Conservation (phyloP, 352 stramenopile species). For the Halophytophthora polymorphica region DNA sequence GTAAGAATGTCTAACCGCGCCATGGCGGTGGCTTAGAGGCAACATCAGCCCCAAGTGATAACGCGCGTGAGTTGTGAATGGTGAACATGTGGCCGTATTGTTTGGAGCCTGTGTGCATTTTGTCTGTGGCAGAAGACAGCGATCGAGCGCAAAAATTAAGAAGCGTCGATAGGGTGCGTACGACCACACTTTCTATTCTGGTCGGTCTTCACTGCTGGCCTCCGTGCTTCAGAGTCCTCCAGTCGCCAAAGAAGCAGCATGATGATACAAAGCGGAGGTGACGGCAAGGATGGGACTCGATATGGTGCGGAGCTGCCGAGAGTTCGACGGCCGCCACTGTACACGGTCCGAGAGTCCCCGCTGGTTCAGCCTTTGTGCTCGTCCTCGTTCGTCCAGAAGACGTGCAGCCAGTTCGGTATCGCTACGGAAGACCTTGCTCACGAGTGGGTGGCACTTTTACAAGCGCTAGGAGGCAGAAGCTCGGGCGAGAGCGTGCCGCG, state of each 20-base stretch:
- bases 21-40: not conserved
- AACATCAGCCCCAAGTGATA: not conserved
- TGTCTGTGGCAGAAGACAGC: not conserved
- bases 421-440: constrained; percentile 34
- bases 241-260: not conserved
- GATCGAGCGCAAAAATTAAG: too few relatives aligned
- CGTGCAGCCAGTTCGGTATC: constrained; percentile 19
- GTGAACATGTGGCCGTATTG: not conserved
- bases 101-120: not conserved
- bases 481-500: constrained; percentile 17
- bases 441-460: constrained; percentile 62
- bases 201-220: not conserved
- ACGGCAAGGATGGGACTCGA: constrained; percentile 2
- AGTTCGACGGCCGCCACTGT: constrained; percentile 29
- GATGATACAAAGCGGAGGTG: constrained; percentile 8
- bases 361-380: constrained; percentile 46
- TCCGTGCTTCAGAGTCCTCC: not conserved
- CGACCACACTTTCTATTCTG: constrained; percentile 10
- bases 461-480: constrained; percentile 33
- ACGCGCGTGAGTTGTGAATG: not conserved
- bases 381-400: constrained; percentile 38
- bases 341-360: constrained; percentile 42
- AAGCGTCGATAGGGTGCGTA: too few relatives aligned
- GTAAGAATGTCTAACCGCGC: not conserved
- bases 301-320: not conserved